Conservation (phyloP, 108 stramenopile genomes). For the Nannochloropsis gaditana region DNA sequence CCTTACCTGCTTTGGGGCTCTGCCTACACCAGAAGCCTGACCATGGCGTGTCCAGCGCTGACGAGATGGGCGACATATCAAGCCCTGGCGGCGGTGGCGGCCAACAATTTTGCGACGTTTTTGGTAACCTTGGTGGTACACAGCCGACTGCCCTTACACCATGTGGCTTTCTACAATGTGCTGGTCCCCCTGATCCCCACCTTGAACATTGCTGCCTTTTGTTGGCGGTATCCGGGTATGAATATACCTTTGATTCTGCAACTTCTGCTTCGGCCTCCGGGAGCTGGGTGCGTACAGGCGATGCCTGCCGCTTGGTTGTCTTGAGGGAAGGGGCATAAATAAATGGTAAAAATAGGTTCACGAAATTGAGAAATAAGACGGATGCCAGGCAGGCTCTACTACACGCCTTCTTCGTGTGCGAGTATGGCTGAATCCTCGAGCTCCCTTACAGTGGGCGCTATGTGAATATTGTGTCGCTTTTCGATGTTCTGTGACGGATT, state of each 20-base stretch:
- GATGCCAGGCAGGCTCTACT: too few species aligned
- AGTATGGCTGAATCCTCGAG: too few species aligned
- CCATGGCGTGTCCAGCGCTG: background rate
- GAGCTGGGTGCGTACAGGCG: background rate
- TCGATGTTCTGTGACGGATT: too few species aligned
- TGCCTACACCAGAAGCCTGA: background rate
- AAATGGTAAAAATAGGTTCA: too few species aligned
- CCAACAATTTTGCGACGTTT: background rate
- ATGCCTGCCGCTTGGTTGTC: background rate
- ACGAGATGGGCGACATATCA: conserved; percentile 17
- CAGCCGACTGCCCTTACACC: background rate
- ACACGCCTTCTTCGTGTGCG: too few species aligned
- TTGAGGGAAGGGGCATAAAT: background rate
- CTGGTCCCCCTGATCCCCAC: background rate
- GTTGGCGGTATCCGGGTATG: background rate
- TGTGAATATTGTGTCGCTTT: too few species aligned
- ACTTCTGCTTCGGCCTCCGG: background rate
- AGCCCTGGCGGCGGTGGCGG: background rate
- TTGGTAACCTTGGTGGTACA: conserved; percentile 16
- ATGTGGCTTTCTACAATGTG: conserved; percentile 8
- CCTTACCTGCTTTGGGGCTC: background rate
- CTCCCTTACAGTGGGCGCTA: too few species aligned
- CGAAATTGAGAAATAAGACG: too few species aligned
- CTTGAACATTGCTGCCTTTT: conserved; percentile 18
- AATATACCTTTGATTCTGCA: background rate